These are phyloP conservation scores for Eutrema heterophyllum DNA, from an alignment of 345 rosid species.

Conservation along the genomic window DNA sequence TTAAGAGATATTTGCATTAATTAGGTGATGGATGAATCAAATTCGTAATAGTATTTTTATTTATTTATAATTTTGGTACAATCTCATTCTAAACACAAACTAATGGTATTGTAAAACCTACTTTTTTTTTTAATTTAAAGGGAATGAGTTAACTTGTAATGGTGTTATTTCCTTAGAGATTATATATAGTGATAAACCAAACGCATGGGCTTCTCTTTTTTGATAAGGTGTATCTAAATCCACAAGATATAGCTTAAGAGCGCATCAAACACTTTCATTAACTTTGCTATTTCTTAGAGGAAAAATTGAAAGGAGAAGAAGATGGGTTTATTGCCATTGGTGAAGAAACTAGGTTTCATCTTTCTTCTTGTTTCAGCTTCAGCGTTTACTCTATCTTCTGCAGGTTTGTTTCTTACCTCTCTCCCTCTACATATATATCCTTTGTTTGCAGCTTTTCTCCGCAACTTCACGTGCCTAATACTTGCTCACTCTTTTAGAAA, in stretches of 20 bases:
- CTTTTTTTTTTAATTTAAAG: background rate
- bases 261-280: slow-evolving; percentile 17
- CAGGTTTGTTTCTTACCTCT: slow-evolving; percentile 35
- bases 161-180: background rate
- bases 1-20: background rate
- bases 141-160: background rate
- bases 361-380: slow-evolving; percentile 50
- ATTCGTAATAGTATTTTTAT: background rate
- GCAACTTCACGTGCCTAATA: slow-evolving; percentile 25
- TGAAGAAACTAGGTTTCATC: slow-evolving; percentile 40
- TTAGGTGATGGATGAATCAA: background rate
- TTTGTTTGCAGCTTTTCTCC: slow-evolving; percentile 24
- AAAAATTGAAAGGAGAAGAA: background rate
- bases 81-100: background rate
- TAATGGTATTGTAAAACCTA: background rate
- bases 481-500: slow-evolving; percentile 19
- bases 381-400: slow-evolving; percentile 38
- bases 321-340: slow-evolving; percentile 34
- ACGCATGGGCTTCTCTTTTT: slow-evolving; percentile 23
- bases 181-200: slow-evolving; percentile 28
- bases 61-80: background rate
- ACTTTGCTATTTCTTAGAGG: background rate
- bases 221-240: slow-evolving; percentile 9
- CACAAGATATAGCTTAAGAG: slow-evolving; percentile 2
- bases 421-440: background rate